phyloP scores from a whole-genome alignment of 345 rosid species.

The Salix exigua region DNA sequence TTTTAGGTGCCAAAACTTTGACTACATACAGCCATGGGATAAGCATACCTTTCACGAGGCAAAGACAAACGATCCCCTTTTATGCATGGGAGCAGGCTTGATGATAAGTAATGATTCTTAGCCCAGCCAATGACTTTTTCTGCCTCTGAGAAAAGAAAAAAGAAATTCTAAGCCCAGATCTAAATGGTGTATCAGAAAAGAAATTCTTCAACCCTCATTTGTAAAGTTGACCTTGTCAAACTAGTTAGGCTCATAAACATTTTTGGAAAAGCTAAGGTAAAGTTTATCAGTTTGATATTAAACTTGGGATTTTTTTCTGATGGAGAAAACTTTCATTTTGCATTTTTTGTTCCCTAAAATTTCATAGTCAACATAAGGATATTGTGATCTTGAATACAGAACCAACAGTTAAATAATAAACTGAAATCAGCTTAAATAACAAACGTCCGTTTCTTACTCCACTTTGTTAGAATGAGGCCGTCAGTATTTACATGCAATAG shows the following conservation, averaged over 20 bases:
- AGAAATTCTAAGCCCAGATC: not conserved
- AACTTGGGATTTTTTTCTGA: not conserved
- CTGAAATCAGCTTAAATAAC: not conserved
- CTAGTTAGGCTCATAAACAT: not conserved
- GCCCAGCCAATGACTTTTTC: conserved; percentile 98
- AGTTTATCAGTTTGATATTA: not conserved
- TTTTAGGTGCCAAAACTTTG: not conserved
- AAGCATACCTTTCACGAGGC: conserved; percentile 76
- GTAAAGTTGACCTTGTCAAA: conserved; percentile 1
- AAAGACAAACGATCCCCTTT: conserved; percentile 65
- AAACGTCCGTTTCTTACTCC: conserved; percentile 52
- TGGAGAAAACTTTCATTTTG: not conserved
- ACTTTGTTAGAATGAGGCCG: conserved; percentile 71
- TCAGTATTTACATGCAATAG: conserved; percentile 70
- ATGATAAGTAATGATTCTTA: conserved; percentile 74
- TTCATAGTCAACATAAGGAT: not conserved
- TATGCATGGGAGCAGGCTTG: conserved; percentile 56
- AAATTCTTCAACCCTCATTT: not conserved
- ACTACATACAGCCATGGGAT: not conserved
- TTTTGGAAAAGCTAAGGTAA: not conserved
- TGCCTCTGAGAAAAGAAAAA: conserved; percentile 50
- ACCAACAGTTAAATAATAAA: not conserved
- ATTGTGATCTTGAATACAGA: not conserved
- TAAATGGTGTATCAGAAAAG: not conserved
- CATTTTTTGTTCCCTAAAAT: not conserved